Conservation (phyloP, 2,329 filamentous ascomycete genomes). For the Purpureocillium lavendulum region DNA sequence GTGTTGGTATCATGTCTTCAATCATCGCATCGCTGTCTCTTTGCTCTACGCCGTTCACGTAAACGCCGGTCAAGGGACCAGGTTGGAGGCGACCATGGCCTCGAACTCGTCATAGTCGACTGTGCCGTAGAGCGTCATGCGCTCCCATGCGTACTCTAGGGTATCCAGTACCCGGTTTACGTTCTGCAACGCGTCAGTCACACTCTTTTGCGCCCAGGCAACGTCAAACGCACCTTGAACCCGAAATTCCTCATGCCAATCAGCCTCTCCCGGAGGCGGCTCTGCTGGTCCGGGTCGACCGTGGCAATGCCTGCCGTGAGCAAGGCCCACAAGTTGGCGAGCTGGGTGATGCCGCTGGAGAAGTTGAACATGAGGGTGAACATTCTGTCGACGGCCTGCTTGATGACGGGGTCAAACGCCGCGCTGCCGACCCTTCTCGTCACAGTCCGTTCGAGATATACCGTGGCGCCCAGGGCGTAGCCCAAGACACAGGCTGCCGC, state of each 20-base stretch:
- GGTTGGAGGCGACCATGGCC: conserved; percentile 6
- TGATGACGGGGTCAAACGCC: conserved; percentile 3
- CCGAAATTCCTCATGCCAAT: conserved; percentile 4
- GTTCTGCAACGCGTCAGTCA: conserved; percentile 2
- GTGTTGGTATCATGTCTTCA: too few species aligned
- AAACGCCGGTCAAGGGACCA: conserved; percentile 4
- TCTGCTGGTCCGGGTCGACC: conserved; percentile 2
- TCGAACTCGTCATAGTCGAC: conserved; percentile 6
- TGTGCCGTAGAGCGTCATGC: conserved; percentile 1
- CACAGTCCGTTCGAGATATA: conserved; percentile 8
- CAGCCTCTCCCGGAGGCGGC: conserved; percentile 1
- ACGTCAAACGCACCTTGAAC: conserved; percentile 1
- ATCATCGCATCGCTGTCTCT: background rate
- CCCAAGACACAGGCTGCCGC: conserved; percentile 7
- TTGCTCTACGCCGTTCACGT: background rate
- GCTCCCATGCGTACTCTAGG: conserved; percentile 6
- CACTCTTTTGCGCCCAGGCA: too few species aligned
- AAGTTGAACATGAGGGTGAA: conserved; percentile 4
- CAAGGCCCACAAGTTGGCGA: conserved; percentile 5
- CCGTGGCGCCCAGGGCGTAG: conserved; percentile 6
- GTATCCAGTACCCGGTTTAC: conserved; percentile 8
- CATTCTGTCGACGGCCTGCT: background rate
- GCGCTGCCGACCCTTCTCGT: conserved; percentile 2
- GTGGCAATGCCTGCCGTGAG: conserved; percentile 6
- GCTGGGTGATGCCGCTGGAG: conserved; percentile 4